phyloP scores from a whole-genome alignment of 2,329 filamentous ascomycete species.

The Pseudocercospora crystallina region DNA sequence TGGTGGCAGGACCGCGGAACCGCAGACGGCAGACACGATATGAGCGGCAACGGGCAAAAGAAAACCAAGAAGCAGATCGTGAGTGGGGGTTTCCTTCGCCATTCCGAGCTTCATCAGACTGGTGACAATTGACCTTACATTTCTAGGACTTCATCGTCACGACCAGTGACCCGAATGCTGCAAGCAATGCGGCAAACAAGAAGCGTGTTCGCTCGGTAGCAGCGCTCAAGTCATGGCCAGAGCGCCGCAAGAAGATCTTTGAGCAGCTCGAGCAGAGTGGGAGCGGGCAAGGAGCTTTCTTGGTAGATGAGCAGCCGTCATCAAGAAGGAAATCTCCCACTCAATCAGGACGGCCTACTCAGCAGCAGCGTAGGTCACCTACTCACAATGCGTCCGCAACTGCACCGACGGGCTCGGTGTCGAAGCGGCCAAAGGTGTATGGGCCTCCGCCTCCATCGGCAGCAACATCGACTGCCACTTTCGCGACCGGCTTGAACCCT shows the following conservation, averaged over 20 bases:
- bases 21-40: too few relatives aligned
- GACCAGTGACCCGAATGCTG: conserved; percentile 25
- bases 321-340: conserved; percentile 2
- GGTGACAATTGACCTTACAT: not conserved
- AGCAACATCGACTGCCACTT: not conserved
- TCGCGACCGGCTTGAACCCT: conserved; percentile 4
- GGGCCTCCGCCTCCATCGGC: conserved; percentile 8
- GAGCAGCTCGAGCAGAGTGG: conserved; percentile 23
- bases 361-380: not conserved
- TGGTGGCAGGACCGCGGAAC: too few relatives aligned
- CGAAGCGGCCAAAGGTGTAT: conserved; percentile 10
- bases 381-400: not conserved
- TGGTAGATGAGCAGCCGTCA: conserved; percentile 17
- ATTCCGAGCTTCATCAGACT: too few relatives aligned
- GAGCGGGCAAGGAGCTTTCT: conserved; percentile 23
- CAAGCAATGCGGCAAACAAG: conserved; percentile 28
- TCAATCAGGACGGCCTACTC: too few relatives aligned
- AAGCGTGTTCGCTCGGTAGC: conserved; percentile 31
- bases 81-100: conserved; percentile 1
- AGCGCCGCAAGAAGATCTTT: conserved; percentile 29
- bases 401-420: not conserved
- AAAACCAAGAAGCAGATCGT: conserved; percentile 17
- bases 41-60: not conserved
- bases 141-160: conserved; percentile 32
- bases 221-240: conserved; percentile 32